A percentile compares a stretch with the other conserved stretches of the same genome.
Conservation (phyloP, 176 grass and related monocot genomes). For the Oryza longistaminata region DNA sequence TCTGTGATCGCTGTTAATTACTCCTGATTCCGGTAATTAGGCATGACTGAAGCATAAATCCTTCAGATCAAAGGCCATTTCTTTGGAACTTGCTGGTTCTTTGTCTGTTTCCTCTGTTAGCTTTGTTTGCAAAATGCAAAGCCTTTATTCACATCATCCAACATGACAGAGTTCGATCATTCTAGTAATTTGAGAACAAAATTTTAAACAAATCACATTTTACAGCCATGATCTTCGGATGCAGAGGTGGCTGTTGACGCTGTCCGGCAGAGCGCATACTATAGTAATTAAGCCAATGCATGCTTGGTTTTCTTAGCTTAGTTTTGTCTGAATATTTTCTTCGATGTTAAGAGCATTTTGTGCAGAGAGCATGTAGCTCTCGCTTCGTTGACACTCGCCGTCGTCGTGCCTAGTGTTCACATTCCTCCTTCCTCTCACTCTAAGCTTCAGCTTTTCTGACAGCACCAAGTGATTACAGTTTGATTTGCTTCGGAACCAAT, state of each 20-base stretch:
- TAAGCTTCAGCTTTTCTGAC: conserved; percentile 6
- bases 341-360: not conserved
- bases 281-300: not conserved
- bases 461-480: not conserved
- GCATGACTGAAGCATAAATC: not conserved
- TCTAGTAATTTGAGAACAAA: not conserved
- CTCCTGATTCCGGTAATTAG: not conserved
- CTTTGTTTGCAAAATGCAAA: conserved; percentile 28
- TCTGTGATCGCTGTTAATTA: not conserved
- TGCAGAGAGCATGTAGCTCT: not conserved
- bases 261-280: not conserved
- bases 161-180: not conserved
- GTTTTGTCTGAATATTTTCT: not conserved
- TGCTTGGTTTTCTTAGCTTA: not conserved
- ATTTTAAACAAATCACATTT: not conserved
- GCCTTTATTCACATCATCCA: not conserved
- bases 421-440: not conserved
- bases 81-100: not conserved
- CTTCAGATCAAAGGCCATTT: not conserved
- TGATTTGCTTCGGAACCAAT: not conserved
- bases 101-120: conserved; percentile 3
- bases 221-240: not conserved
- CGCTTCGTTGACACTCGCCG: conserved; percentile 27
- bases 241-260: not conserved
- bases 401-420: conserved; percentile 19